phyloP scores from a whole-genome alignment of 2,329 filamentous ascomycete species.

The Pyrenochaeta sp. region DNA sequence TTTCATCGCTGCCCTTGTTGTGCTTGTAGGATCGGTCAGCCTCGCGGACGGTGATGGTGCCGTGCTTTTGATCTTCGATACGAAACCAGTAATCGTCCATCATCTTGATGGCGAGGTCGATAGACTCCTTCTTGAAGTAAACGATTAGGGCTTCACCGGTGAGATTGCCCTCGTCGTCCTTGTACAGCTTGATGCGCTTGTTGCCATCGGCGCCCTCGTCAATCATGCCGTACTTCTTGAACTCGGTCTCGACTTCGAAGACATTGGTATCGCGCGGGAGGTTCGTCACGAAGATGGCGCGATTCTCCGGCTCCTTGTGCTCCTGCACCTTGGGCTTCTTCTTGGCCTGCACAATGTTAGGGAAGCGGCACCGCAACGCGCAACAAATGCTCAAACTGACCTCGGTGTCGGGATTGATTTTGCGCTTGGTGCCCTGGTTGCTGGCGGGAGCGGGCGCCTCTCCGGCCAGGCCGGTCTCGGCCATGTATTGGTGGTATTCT shows the following conservation, averaged over 20 bases:
- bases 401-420: conserved; percentile 22
- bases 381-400: conserved; percentile 21
- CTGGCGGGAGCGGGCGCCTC: too few species aligned
- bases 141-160: conserved; percentile 94
- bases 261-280: conserved; percentile 81
- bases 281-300: conserved; percentile 89
- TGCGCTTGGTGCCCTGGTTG: too few species aligned
- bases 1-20: conserved; percentile 67
- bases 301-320: conserved; percentile 67
- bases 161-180: conserved; percentile 79
- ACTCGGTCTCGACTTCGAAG: conserved; percentile 84
- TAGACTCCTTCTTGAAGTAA: conserved; percentile 95
- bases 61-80: conserved; percentile 57
- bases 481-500: conserved; percentile 22
- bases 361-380: too few species aligned
- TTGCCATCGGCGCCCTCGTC: conserved; percentile 90
- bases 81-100: conserved; percentile 85
- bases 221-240: conserved; percentile 89
- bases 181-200: conserved; percentile 93
- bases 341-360: conserved; percentile 16
- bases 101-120: conserved; percentile 81
- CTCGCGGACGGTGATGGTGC: conserved; percentile 76
- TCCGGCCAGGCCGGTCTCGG: conserved; percentile 14
- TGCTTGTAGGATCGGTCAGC: conserved; percentile 94
- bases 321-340: conserved; percentile 46